Base-by-base conservation (phyloP, 495 filamentous ascomycete genomes). In the Hypoxylon rickii region DNA sequence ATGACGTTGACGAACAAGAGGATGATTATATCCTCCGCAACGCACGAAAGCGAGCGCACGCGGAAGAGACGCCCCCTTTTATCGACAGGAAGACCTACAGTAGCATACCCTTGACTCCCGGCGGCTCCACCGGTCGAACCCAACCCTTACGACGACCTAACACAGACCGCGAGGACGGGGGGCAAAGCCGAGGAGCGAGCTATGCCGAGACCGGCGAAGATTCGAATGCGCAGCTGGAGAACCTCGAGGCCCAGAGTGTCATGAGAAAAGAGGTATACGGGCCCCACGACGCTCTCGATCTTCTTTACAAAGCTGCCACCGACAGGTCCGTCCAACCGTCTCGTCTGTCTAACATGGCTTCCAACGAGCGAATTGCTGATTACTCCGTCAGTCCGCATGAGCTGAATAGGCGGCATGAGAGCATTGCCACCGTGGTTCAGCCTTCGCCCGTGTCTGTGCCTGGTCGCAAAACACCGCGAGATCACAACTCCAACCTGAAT, bases 231-330 rank as follows among this genome's bases (percentile, higher is more conserved):
- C 75, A 76, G 44, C 47, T 79, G 24, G 77, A 82, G 69, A 85
- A 87, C 62, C 71, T 80, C 21, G 80, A 86, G 55, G 83, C 84
- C 6, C 76, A 81, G 56, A 79, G 78, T 21, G 79, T 88, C 53
- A 86, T 88, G 79, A 73, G 76, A 19, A 70, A 72, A 21, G 83
- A 85, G 68, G 75, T 88, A 7, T 86, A 82, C 63, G 82, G 84
- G n/a, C 83, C 83, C 1, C 85, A 88, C 64, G 85, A 88, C 73
- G 86, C 86, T 24, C 75, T 89, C 42, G 84, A 88, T 65, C 67
- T 88, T 26, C 79, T 89, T 1, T 86, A 84, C 70, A 85, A 87
- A 67, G 86, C 85, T 39, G 84, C 86, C 16, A 83, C 80, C 41
- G 80, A 87, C 55, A 82, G 74, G 76, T 79, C 61, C 50, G 68